Conservation (phyloP, 1,284 basidiomycete genomes). For the Sanghuangporus baumii region DNA sequence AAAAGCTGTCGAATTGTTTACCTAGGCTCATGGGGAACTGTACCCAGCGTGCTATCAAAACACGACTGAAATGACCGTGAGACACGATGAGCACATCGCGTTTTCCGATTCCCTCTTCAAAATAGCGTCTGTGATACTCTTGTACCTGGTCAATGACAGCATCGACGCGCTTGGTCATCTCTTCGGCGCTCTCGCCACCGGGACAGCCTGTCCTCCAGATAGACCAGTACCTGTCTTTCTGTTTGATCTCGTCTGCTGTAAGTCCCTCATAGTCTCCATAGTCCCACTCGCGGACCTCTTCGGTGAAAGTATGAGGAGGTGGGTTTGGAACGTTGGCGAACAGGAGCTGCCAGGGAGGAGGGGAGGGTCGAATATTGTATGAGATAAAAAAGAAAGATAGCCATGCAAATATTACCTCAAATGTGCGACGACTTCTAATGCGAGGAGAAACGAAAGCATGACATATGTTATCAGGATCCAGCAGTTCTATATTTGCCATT, state of each 20-base stretch:
- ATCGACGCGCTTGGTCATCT: conserved; percentile 80
- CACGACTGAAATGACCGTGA: conserved; percentile 83
- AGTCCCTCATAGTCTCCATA: conserved; percentile 91
- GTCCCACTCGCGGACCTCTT: conserved; percentile 79
- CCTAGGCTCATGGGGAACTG: conserved; percentile 61
- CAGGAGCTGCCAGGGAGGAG: conserved; percentile 38
- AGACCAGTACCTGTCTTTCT: conserved; percentile 60
- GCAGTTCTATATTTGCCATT: conserved; percentile 46
- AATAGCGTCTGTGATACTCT: conserved; percentile 68
- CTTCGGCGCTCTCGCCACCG: conserved; percentile 75
- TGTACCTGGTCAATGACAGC: conserved; percentile 61
- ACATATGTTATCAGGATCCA: conserved; percentile 78
- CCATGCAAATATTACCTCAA: conserved; percentile 36
- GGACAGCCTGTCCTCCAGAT: conserved; percentile 89
- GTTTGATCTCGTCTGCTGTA: conserved; percentile 66
- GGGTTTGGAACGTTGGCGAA: conserved; percentile 50
- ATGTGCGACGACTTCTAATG: conserved; percentile 78
- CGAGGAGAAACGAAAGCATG: conserved; percentile 82
- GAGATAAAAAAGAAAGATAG: background rate
- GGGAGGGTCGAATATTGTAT: background rate
- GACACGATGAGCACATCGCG: conserved; percentile 74
- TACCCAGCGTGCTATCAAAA: conserved; percentile 80
- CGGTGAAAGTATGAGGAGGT: conserved; percentile 55
- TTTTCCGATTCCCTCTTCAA: conserved; percentile 55
- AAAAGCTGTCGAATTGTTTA: conserved; percentile 24